These are phyloP conservation scores for Babesia ovis DNA, from an alignment of 169 alveolate species.

Conservation along the genomic window DNA sequence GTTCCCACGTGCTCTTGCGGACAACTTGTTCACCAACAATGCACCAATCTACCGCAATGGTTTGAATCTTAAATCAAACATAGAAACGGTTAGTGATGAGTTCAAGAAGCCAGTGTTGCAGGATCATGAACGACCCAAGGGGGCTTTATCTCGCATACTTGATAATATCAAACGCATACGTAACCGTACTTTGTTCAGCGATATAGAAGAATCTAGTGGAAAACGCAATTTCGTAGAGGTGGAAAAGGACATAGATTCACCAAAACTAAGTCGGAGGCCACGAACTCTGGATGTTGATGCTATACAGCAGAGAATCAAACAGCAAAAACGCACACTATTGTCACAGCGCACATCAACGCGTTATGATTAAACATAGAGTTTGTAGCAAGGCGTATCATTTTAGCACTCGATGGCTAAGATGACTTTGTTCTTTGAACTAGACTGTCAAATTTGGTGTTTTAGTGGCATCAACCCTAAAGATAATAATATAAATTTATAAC, in stretches of 20 bases:
- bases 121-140: conserved; percentile 13
- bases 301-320: conserved; percentile 41
- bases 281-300: conserved; percentile 53
- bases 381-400: no score
- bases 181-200: conserved; percentile 18
- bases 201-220: conserved; percentile 2
- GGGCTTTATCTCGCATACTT: conserved; percentile 14
- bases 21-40: conserved; percentile 13
- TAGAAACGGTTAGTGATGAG: not conserved
- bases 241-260: conserved; percentile 18
- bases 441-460: no score
- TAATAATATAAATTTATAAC: no score
- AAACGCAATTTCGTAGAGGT: conserved; percentile 28
- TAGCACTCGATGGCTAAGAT: no score
- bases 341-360: conserved; percentile 27
- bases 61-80: not conserved
- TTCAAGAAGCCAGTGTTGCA: not conserved
- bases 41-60: conserved; percentile 17
- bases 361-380: no score
- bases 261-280: not conserved
- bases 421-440: no score
- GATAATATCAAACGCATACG: conserved; percentile 38
- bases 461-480: no score
- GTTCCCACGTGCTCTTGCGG: conserved; percentile 38
- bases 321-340: conserved; percentile 44